A percentile compares a stretch with the other conserved stretches of the same genome.
phyloP scores from a whole-genome alignment of 441 rosid species.

The Jatropha multifida region DNA sequence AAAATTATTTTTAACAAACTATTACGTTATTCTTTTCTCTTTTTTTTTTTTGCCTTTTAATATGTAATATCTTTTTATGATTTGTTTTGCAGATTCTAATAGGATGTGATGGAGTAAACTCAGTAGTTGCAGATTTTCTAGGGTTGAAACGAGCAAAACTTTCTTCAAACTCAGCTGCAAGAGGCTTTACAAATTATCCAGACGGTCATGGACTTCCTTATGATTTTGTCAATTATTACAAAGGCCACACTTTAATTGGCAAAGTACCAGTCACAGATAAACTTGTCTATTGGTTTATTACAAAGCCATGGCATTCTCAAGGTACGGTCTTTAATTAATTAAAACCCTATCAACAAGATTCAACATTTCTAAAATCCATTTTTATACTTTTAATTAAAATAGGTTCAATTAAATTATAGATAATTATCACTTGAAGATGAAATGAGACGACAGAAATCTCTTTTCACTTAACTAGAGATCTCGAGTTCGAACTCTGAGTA shows the following conservation, averaged over 20 bases:
- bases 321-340: conserved; percentile 13
- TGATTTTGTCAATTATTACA: conserved; percentile 27
- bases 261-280: conserved; percentile 35
- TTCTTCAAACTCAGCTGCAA: conserved; percentile 26
- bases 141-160: conserved; percentile 32
- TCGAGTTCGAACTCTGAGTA: too few species aligned
- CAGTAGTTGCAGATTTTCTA: conserved; percentile 40
- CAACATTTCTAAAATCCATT: too few species aligned
- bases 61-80: background rate
- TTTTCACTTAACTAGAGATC: too few species aligned
- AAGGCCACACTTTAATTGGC: conserved; percentile 30
- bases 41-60: too few species aligned
- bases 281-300: conserved; percentile 39
- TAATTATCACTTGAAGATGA: too few species aligned
- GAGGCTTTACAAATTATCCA: conserved; percentile 49
- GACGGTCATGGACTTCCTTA: conserved; percentile 41
- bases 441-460: too few species aligned
- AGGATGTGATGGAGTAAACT: conserved; percentile 63
- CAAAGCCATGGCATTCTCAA: conserved; percentile 3
- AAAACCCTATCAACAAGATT: too few species aligned
- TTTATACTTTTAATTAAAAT: too few species aligned
- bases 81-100: conserved; percentile 34
- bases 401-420: too few species aligned
- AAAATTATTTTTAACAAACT: too few species aligned
- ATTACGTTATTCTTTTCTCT: too few species aligned